Evolutionary conservation across 139 green algal genomes (phyloP), one percentile per base, ranked within the genome.

Genomic region (Tetraselmis chui): DNA sequence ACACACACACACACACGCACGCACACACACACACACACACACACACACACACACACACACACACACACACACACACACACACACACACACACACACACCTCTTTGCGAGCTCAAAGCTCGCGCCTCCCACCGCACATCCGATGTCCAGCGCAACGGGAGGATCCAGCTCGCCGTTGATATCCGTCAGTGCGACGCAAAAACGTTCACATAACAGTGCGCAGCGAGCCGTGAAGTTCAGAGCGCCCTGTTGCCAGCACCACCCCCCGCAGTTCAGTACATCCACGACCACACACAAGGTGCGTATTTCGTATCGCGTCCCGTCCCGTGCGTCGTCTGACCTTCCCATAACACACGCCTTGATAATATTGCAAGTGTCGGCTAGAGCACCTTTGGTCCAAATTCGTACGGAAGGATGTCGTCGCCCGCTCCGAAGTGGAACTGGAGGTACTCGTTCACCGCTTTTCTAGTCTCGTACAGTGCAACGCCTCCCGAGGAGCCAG

Each of bases 401-500:
- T 59, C 22, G 78, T 90, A 91, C 0, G 87, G 89, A 77, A 92
- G 31, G 2, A 91, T 76, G 77, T 92, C 89, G 2, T 85, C 28
- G 2, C 80, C 74, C 0, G 31, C 76, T 5, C 79, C 87, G 79
- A 88, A 92, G 82, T 92, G 89, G 83, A 92, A 91, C 29, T 87
- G 83, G 1, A 92, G 31, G 80, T 91, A 91, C 80, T 90, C 87
- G 30, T 92, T 84, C 31, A 92, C 89, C 0, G 89, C 89, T 31
- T 87, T 89, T 32, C 75, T 80, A 0, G 89, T 90, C 32, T 92
- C 89, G 80, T 91, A 91, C 45, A 67, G 18, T 18, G 45, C 45
- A 5, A 67, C 45, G 45, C 45, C 45, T 5, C 45, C 45, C 45
- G 45, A 67, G 45, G 45, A 67, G 5, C 45, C 45, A 18, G 45